Percentiles rank a stretch among this genome's conserved stretches.
phyloP scores from a whole-genome alignment of 2,329 filamentous ascomycete genomes.

The Xylariaceae sp. region DNA sequence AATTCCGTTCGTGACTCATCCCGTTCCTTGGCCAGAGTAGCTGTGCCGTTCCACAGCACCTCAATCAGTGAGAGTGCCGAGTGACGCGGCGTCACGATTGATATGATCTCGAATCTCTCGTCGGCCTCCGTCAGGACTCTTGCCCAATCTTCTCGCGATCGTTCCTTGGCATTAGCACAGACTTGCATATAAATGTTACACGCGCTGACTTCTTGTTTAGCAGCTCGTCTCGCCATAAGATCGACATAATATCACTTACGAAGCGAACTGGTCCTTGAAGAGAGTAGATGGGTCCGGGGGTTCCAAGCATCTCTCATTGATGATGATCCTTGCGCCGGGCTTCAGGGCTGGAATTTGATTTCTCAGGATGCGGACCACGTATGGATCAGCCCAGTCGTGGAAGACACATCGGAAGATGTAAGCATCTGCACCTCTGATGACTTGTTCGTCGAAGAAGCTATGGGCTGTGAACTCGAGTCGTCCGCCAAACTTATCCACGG shows the following conservation, averaged over 20 bases:
- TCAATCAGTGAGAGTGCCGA: slow-evolving; percentile 15
- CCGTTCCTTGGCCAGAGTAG: too few relatives aligned
- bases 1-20: too few relatives aligned
- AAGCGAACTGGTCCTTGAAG: slow-evolving; percentile 3
- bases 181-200: slow-evolving; percentile 14
- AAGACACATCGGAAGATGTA: slow-evolving; percentile 19
- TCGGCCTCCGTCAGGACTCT: slow-evolving; percentile 13
- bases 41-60: slow-evolving; percentile 11
- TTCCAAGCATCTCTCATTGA: slow-evolving; percentile 16
- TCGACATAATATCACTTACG: slow-evolving; percentile 4
- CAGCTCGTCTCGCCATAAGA: background rate
- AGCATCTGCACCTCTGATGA: slow-evolving; percentile 11
- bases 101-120: slow-evolving; percentile 7
- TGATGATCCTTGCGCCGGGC: slow-evolving; percentile 14
- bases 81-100: slow-evolving; percentile 10
- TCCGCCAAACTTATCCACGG: background rate
- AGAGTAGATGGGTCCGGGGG: background rate
- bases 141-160: slow-evolving; percentile 13
- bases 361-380: slow-evolving; percentile 12
- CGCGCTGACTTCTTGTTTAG: slow-evolving; percentile 4
- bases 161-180: slow-evolving; percentile 17
- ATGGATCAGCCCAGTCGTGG: slow-evolving; percentile 18
- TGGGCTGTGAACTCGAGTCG: slow-evolving; percentile 11
- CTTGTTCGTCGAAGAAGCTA: slow-evolving; percentile 17
- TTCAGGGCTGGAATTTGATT: slow-evolving; percentile 18